A percentile compares a stretch with the other conserved stretches of the same genome.
These are phyloP conservation scores for Posidonia oceanica DNA, from an alignment of 116 monocot species.

Conservation along the genomic window DNA sequence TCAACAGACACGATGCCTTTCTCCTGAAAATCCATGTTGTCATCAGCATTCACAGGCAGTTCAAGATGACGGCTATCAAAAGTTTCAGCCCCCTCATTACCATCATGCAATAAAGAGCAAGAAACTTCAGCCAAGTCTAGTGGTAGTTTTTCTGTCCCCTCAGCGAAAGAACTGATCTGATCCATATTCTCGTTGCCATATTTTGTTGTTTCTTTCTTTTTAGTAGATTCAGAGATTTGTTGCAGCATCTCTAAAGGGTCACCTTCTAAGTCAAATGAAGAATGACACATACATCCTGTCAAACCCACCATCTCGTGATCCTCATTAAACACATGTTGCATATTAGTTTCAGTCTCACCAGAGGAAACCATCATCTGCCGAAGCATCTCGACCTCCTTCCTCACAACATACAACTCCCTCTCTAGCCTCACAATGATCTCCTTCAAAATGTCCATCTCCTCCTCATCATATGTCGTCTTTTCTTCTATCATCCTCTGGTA, in stretches of 20 bases:
- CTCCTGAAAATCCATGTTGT: constrained; percentile 27
- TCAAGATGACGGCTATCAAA: constrained; percentile 1
- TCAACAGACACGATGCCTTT: constrained; percentile 27
- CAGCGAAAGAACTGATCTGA: background rate
- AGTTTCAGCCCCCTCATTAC: background rate
- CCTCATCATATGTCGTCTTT: constrained; percentile 67
- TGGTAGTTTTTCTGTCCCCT: background rate
- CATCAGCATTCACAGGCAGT: background rate
- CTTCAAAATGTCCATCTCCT: constrained; percentile 75
- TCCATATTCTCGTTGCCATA: background rate
- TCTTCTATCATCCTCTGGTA: constrained; percentile 74
- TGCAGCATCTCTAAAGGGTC: constrained; percentile 16
- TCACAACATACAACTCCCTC: constrained; percentile 50
- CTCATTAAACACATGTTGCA: constrained; percentile 5
- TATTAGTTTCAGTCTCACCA: background rate
- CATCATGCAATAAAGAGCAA: background rate
- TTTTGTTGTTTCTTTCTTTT: constrained; percentile 12
- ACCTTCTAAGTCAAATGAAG: constrained; percentile 19
- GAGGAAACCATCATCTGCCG: constrained; percentile 23
- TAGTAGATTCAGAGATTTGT: constrained; percentile 15
- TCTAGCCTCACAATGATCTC: constrained; percentile 80
- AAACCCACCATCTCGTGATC: background rate
- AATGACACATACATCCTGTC: background rate
- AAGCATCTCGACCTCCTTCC: constrained; percentile 51
- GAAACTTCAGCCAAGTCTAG: background rate